Percentiles rank a stretch among this genome's conserved stretches.
Evolutionary conservation across 345 rosid species (phyloP).

Genomic region (Eucalyptus curtisii): DNA sequence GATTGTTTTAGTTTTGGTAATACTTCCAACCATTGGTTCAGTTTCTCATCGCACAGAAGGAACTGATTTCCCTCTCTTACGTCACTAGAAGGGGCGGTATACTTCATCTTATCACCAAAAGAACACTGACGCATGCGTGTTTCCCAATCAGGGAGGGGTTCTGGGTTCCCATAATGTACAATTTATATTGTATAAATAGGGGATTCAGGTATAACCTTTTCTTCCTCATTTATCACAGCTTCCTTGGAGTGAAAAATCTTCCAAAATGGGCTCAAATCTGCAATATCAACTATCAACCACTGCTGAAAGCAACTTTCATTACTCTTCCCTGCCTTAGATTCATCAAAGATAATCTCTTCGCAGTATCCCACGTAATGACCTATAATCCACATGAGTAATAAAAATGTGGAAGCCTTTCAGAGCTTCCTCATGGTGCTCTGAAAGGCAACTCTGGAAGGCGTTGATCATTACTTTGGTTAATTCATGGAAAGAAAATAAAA

Average conservation of each 20-base stretch:
- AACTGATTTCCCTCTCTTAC: not conserved
- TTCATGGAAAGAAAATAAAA: not conserved
- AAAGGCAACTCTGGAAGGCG: not conserved
- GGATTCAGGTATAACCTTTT: not conserved
- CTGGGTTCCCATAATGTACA: not conserved
- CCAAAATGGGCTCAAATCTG: not conserved
- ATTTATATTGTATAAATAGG: not conserved
- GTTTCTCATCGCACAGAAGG: not conserved
- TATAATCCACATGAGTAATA: not conserved
- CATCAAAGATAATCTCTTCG: not conserved
- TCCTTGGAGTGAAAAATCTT: not conserved
- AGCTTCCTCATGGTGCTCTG: not conserved
- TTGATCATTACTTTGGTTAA: not conserved
- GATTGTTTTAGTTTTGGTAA: not conserved
- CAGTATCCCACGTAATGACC: not conserved
- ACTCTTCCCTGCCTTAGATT: not conserved
- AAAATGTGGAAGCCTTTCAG: not conserved
- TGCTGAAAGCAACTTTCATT: not conserved
- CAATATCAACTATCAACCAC: not conserved
- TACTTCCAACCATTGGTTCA: not conserved
- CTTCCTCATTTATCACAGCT: not conserved
- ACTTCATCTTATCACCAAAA: not conserved
- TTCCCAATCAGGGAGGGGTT: not conserved
- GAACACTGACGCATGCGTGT: not conserved
- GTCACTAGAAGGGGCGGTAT: not conserved